phyloP scores from a whole-genome alignment of 345 rosid genomes.

The Toxicodendron radicans region DNA sequence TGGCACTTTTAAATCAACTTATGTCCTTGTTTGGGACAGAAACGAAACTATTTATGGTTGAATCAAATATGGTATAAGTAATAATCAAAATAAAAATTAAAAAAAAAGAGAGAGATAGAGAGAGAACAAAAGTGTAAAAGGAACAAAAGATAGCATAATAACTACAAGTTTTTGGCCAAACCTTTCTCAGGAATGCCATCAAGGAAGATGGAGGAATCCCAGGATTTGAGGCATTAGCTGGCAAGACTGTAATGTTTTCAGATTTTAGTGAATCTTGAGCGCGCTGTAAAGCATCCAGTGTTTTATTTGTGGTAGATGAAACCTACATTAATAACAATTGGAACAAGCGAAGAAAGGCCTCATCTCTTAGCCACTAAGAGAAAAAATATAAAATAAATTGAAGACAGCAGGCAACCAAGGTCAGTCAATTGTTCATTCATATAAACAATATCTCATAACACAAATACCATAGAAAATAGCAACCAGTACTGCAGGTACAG shows the following conservation, averaged over 20 bases:
- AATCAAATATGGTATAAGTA: not conserved
- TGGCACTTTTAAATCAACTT: not conserved
- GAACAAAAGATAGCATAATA: not conserved
- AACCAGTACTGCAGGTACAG: too few species aligned
- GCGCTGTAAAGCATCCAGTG: constrained; percentile 63
- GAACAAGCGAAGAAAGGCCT: constrained; percentile 9
- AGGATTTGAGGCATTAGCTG: constrained; percentile 79
- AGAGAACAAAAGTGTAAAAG: not conserved
- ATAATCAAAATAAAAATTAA: too few species aligned
- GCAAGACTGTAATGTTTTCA: constrained; percentile 44
- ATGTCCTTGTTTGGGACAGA: not conserved
- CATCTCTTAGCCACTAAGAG: not conserved
- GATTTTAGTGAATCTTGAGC: constrained; percentile 72
- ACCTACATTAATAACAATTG: constrained; percentile 40
- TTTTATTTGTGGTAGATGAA: constrained; percentile 54
- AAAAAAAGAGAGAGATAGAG: too few species aligned
- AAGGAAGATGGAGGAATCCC: constrained; percentile 96
- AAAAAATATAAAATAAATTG: not conserved
- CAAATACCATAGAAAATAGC: not conserved
- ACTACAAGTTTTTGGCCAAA: constrained; percentile 26
- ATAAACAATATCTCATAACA: not conserved
- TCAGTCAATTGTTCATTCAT: not conserved
- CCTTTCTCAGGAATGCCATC: constrained; percentile 93
- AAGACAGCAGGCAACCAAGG: not conserved
- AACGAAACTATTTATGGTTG: not conserved